Conservation (phyloP, 129 eudicot genomes). For the Erigeron canadensis region DNA sequence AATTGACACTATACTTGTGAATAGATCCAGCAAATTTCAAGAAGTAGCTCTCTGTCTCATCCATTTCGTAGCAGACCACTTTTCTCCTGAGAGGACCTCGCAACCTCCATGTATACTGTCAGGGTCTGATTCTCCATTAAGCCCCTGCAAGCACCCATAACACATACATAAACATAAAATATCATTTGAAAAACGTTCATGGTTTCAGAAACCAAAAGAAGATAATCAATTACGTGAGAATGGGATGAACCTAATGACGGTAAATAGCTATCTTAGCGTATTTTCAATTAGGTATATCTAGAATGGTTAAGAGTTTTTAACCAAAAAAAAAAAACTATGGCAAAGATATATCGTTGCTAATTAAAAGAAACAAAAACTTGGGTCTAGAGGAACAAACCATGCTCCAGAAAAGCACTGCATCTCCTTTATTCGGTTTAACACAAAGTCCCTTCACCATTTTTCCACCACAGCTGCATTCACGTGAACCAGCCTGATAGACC, state of each 20-base stretch:
- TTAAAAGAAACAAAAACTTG: neutral
- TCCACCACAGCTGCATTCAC: slow-evolving; percentile 96
- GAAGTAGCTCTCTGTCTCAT: slow-evolving; percentile 74
- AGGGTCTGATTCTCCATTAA: slow-evolving; percentile 79
- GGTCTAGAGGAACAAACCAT: slow-evolving; percentile 62
- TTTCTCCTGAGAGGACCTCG: slow-evolving; percentile 80
- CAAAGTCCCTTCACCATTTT: slow-evolving; percentile 75
- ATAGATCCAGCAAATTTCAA: slow-evolving; percentile 19
- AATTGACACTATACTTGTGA: slow-evolving; percentile 24
- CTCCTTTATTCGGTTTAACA: slow-evolving; percentile 90
- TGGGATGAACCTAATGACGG: too few species aligned
- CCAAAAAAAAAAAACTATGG: neutral
- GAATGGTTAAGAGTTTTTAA: neutral
- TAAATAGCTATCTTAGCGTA: too few species aligned
- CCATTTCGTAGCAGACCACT: slow-evolving; percentile 99
- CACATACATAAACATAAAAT: neutral
- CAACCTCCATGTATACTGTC: slow-evolving; percentile 94
- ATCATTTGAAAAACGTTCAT: neutral
- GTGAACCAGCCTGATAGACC: slow-evolving; percentile 77
- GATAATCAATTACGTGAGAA: neutral
- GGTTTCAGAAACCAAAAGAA: neutral
- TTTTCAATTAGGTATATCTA: neutral
- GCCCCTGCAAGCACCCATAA: slow-evolving; percentile 53
- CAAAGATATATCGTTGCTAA: slow-evolving; percentile 3
- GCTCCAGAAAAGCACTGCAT: slow-evolving; percentile 99